Percentiles rank a stretch among this genome's conserved stretches.
Conservation (phyloP, 495 filamentous ascomycete genomes). For the Apodospora peruviana region DNA sequence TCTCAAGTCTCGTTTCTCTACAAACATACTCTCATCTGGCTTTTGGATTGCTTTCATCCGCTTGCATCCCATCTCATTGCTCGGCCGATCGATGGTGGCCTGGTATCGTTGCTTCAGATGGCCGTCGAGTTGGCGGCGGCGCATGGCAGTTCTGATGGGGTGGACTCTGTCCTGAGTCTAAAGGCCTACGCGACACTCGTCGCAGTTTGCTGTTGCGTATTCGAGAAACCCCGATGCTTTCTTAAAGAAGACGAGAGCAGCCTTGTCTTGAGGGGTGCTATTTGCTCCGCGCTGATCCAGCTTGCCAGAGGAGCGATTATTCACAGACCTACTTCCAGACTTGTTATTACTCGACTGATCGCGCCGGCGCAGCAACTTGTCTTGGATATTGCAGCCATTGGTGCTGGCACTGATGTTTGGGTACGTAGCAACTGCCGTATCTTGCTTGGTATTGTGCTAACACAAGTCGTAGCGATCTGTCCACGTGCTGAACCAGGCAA, state of each 20-base stretch:
- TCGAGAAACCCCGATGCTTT: conserved; percentile 10
- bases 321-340: conserved; percentile 25
- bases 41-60: conserved; percentile 30
- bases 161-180: conserved; percentile 19
- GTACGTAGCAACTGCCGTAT: conserved; percentile 27
- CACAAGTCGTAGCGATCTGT: conserved; percentile 22
- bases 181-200: conserved; percentile 27
- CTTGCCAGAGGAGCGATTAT: conserved; percentile 25
- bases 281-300: conserved; percentile 25
- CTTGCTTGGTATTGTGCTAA: conserved; percentile 14
- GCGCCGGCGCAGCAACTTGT: conserved; percentile 19
- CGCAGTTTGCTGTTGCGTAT: conserved; percentile 25
- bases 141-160: conserved; percentile 4
- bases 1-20: conserved; percentile 10
- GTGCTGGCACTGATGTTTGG: conserved; percentile 24
- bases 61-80: conserved; percentile 21
- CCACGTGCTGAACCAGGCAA: conserved; percentile 22
- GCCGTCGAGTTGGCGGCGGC: conserved; percentile 19
- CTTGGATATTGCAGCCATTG: conserved; percentile 14
- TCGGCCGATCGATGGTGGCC: conserved; percentile 12
- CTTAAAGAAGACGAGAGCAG: conserved; percentile 16
- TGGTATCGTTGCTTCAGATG: conserved; percentile 21
- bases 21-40: conserved; percentile 24
- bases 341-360: conserved; percentile 28
- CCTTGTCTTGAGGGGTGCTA: conserved; percentile 3